phyloP scores from a whole-genome alignment of 495 filamentous ascomycete genomes.

The Aspergillus coremiiformis region DNA sequence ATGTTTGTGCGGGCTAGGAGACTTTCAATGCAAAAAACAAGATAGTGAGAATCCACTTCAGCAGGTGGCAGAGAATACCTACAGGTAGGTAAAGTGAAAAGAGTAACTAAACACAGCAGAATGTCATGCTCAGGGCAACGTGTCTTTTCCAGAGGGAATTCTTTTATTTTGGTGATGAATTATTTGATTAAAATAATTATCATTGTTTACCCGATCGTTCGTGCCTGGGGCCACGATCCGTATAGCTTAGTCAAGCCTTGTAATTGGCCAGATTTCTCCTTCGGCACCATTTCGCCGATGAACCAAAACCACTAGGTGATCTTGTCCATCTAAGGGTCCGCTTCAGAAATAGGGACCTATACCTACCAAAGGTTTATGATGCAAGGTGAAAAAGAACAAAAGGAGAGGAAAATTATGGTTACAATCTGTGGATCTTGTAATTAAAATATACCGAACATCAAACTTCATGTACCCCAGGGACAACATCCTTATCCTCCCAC shows the following conservation, averaged over 20 bases:
- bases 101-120: not conserved
- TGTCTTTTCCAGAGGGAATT: slow-evolving; percentile 1
- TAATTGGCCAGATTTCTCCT: not conserved
- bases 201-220: slow-evolving; percentile 5
- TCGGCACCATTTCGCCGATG: not conserved
- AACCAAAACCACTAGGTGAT: not conserved
- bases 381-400: too few relatives aligned
- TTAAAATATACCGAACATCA: too few relatives aligned
- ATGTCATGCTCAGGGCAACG: not conserved
- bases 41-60: not conserved
- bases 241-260: slow-evolving; percentile 1
- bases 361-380: too few relatives aligned
- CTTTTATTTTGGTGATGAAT: slow-evolving; percentile 5
- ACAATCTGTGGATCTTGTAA: not conserved
- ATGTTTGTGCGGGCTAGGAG: not conserved
- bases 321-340: not conserved
- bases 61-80: not conserved
- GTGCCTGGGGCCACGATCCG: slow-evolving; percentile 10
- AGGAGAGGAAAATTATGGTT: too few relatives aligned
- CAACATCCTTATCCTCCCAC: too few relatives aligned
- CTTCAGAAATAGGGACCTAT: not conserved
- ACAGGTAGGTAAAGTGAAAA: not conserved
- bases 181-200: not conserved
- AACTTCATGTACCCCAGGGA: not conserved
- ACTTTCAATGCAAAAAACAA: not conserved